A percentile compares a stretch with the other conserved stretches of the same genome.
These are phyloP conservation scores for Haematococcus sp. DNA, from an alignment of 139 green algal genomes.

Conservation along the genomic window DNA sequence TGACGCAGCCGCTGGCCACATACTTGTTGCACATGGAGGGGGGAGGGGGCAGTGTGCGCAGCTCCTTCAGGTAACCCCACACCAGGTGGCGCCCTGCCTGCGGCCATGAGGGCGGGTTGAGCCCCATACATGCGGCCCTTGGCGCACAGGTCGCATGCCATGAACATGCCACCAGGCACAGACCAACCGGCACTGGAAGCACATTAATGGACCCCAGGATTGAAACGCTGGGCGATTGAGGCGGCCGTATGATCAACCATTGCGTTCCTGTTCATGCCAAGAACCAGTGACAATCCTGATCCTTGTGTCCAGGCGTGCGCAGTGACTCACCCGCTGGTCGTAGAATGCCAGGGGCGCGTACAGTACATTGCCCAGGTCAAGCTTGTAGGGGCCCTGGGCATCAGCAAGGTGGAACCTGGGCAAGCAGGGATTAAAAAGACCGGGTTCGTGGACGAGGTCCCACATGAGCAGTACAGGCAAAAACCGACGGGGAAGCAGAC, in stretches of 20 bases:
- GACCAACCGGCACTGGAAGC: background rate
- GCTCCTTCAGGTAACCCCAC: slow-evolving; percentile 82
- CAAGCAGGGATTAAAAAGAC: no score
- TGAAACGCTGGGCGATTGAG: no score
- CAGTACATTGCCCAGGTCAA: slow-evolving; percentile 51
- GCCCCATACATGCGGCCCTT: no score
- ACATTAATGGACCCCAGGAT: no score
- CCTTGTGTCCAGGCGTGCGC: no score
- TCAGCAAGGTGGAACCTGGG: slow-evolving; percentile 28
- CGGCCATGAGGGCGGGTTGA: background rate
- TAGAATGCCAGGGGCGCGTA: slow-evolving; percentile 46
- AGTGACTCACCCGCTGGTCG: slow-evolving; percentile 31
- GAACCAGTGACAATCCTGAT: no score
- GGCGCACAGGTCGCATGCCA: background rate
- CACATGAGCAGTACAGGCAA: no score
- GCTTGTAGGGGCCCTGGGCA: slow-evolving; percentile 17
- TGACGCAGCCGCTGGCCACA: slow-evolving; percentile 14
- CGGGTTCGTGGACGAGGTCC: no score
- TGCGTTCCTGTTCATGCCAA: no score
- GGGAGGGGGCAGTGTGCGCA: slow-evolving; percentile 26
- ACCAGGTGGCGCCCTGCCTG: slow-evolving; percentile 67
- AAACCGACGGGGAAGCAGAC: no score
- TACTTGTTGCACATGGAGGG: slow-evolving; percentile 32
- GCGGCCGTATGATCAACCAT: no score
- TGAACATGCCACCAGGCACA: background rate